phyloP scores from a whole-genome alignment of 345 rosid genomes.

The Melaleuca alternifolia region DNA sequence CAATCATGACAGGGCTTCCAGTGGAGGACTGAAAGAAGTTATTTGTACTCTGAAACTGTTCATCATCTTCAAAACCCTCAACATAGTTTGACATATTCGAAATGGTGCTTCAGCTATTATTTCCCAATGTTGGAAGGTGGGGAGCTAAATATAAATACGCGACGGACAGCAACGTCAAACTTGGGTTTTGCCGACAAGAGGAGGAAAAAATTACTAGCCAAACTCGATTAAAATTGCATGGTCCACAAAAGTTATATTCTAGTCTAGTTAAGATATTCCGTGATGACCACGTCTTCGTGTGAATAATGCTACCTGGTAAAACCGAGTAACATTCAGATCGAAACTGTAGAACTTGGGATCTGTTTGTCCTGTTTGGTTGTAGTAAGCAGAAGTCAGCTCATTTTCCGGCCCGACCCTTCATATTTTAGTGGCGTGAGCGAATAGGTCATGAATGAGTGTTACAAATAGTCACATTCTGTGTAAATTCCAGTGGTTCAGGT shows the following conservation, averaged over 20 bases:
- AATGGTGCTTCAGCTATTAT: neutral
- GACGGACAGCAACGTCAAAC: neutral
- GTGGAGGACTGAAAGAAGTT: slow-evolving; percentile 21
- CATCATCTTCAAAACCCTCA: slow-evolving; percentile 40
- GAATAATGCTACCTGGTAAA: neutral
- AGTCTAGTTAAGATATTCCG: slow-evolving; percentile 15
- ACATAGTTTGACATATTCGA: slow-evolving; percentile 31
- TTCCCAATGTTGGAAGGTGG: neutral
- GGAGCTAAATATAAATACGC: slow-evolving; percentile 10
- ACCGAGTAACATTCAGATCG: neutral
- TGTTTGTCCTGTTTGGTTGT: slow-evolving; percentile 17
- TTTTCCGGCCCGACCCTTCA: neutral
- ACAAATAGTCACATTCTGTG: neutral
- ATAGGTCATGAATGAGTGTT: neutral
- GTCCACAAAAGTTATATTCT: neutral
- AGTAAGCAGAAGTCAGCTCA: slow-evolving; percentile 4
- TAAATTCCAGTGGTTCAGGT: neutral
- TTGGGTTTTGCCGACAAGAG: slow-evolving; percentile 19
- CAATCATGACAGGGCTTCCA: slow-evolving; percentile 25
- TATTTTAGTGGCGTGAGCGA: neutral
- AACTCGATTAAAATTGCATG: slow-evolving; percentile 3
- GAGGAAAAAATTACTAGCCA: slow-evolving; percentile 18
- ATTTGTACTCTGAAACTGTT: slow-evolving; percentile 22
- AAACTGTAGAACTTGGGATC: slow-evolving; percentile 1
- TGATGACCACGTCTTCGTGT: slow-evolving; percentile 7